Evolutionary conservation across 495 filamentous ascomycete genomes (phyloP), one percentile per base, ranked within the genome.

Genomic region (Daldinia concentrica): DNA sequence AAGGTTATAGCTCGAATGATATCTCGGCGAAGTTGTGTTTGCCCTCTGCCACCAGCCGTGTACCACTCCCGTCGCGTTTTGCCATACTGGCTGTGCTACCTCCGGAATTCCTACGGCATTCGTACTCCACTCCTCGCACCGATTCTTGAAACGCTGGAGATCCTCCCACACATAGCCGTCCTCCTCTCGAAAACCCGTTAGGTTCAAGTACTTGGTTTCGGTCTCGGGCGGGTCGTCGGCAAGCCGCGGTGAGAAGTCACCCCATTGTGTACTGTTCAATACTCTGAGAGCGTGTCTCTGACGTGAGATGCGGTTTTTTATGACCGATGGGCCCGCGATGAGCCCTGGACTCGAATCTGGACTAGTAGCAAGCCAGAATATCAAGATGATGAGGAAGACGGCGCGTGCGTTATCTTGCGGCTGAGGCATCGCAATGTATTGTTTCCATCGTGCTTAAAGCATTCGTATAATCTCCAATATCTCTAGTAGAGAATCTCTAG

Each of bases 31-130:
- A 17, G 79, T 75, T 36, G 79, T 82, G 60, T 80, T 81, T 15
- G 83, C 78, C 6, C 91, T 88, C 60, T 91, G 86, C 93, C 93
- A 97, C 66, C 88, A 82, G 11, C 94, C 94, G 22, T 84, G 82
- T 22, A 95, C 83, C 52, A 88, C 89, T 0, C 94, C 92, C 6
- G 93, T 94, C 30, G 90, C 86, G 80, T 97, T 97, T 73, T 88
- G 86, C 84, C 94, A 97, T 14, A 93, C 77, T 74, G 80, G 59
- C 82, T 77, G 58, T 74, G 79, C 68, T 73, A 83, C 52, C 81
- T 79, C 74, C 14, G 71, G 65, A 26, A 75, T 64, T 4, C 79
- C 76, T 22, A 81, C 80, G 76, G 77, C 66, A 77, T 82, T 72
- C 74, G 77, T 64, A 67, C 77, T 78, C 84, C 80, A 74, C 81